Evolutionary conservation across 1,284 basidiomycete species (phyloP).

Genomic region (Termitomyces sp.): DNA sequence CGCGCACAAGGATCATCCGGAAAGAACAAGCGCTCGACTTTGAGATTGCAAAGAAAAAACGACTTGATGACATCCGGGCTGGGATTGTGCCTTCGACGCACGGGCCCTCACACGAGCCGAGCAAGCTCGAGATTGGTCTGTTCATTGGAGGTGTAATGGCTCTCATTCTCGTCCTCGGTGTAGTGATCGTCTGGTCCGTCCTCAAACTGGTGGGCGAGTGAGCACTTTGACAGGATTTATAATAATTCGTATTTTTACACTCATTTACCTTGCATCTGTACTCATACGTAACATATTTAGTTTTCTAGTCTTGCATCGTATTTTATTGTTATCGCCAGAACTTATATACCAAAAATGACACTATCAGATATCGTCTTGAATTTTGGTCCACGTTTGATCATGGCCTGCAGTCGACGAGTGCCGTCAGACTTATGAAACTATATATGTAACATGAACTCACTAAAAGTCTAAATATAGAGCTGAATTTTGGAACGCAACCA

Average conservation of each 20-base stretch:
- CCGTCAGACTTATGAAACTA: too few species aligned
- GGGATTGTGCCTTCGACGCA: conserved; percentile 11
- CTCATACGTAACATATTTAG: conserved; percentile 2
- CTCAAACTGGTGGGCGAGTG: conserved; percentile 4
- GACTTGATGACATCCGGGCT: conserved; percentile 27
- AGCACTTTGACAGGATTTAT: too few species aligned
- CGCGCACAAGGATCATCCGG: conserved; percentile 47
- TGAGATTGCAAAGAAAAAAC: conserved; percentile 41
- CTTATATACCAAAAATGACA: too few species aligned
- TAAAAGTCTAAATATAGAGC: too few species aligned
- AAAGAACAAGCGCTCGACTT: conserved; percentile 36
- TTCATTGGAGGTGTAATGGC: conserved; percentile 39
- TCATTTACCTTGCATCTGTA: neutral
- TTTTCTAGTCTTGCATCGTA: neutral
- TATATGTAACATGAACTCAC: too few species aligned
- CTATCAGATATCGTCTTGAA: too few species aligned
- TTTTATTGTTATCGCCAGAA: neutral
- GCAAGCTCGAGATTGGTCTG: conserved; percentile 30
- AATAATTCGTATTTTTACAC: neutral
- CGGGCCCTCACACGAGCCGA: conserved; percentile 2
- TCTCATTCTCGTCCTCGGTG: conserved; percentile 30
- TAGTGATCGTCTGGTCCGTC: conserved; percentile 8
- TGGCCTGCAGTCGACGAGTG: too few species aligned
- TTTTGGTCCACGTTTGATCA: too few species aligned
- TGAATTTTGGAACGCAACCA: too few species aligned